Base-by-base conservation (phyloP, 2,329 filamentous ascomycete species). In the Ascocoryne sarcoides region DNA sequence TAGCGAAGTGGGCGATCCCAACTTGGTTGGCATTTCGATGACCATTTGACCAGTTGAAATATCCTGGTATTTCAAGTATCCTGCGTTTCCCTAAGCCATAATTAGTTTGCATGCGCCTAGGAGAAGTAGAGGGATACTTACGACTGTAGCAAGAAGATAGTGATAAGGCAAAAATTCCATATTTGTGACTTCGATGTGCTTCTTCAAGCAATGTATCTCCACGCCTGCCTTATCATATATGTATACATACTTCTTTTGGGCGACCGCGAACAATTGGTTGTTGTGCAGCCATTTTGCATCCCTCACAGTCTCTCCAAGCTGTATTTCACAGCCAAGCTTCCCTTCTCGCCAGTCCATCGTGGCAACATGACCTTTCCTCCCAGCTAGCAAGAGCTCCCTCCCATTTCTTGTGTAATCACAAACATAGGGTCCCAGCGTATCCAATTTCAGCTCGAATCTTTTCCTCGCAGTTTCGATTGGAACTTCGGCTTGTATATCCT, bases 131-230 rank as follows among this genome's bases (percentile, higher is more conserved):
- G 5, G 9, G 7, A 30, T 43, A 72, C 79, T 69, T 63, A 84
- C 82, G 55, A 90, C 75, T 14, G 88, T 94, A 14, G 85, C 84
- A 36, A 98, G 72, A 31, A 98, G 76, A 61, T 94, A 98, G 61
- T 98, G 92, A 60, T 95, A 96, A 1, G 90, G 90, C 10, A 96
- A 68, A 59, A 95, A 98, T 63, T 96, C 87, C 73, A 98, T 87
- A 62, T 93, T 82, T 10, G 84, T 83, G 10, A 93, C 85, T 61
- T 98, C 92, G 46, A 85, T 76, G 60, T 95, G 90, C 61, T 92
- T 92, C 62, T 80, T 81, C 57, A 98, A 66, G 59, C 85, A 89
- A 62, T 98, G 92, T 40, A 98, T 67, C 65, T 98, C 92, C 15
- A 95, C 84, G 37, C 92, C 92, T 42, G 85, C 76, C 42, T 79